Conservation (phyloP, 441 rosid species). For the Gossypium laxum region DNA sequence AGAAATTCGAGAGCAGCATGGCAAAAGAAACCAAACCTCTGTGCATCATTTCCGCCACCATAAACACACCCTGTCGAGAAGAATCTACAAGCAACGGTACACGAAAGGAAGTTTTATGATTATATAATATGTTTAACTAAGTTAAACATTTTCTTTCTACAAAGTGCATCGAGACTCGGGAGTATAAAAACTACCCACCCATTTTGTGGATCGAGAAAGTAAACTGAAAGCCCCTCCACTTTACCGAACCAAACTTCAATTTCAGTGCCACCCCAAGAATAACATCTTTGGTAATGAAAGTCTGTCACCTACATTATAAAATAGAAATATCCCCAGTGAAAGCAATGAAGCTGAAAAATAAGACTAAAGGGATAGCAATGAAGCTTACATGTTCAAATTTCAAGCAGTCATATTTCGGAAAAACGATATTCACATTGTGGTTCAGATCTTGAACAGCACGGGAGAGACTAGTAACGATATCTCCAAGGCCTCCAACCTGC, state of each 20-base stretch:
- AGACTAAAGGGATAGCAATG: constrained; percentile 15
- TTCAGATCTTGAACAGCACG: constrained; percentile 92
- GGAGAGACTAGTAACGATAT: constrained; percentile 91
- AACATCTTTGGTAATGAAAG: constrained; percentile 53
- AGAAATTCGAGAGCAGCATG: constrained; percentile 93
- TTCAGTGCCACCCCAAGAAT: constrained; percentile 76
- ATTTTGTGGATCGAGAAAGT: constrained; percentile 85
- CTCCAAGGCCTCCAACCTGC: constrained; percentile 98
- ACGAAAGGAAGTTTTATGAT: constrained; percentile 8
- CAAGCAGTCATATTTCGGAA: constrained; percentile 89
- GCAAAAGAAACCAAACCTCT: constrained; percentile 85
- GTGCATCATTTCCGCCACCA: constrained; percentile 71
- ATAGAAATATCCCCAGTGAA: constrained; percentile 2
- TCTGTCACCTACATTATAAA: constrained; percentile 60
- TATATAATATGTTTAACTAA: not conserved
- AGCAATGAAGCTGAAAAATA: not conserved
- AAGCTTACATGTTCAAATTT: constrained; percentile 65
- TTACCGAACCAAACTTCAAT: constrained; percentile 88
- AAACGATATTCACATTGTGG: constrained; percentile 73
- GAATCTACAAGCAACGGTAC: constrained; percentile 37
- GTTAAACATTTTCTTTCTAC: not conserved
- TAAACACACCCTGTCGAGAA: constrained; percentile 63
- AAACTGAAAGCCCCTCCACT: constrained; percentile 86
- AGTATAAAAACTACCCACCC: constrained; percentile 39
- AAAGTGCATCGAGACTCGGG: constrained; percentile 14